Evolutionary conservation across 1,284 basidiomycete genomes (phyloP).

Genomic region (Moesziomyces aphidis): DNA sequence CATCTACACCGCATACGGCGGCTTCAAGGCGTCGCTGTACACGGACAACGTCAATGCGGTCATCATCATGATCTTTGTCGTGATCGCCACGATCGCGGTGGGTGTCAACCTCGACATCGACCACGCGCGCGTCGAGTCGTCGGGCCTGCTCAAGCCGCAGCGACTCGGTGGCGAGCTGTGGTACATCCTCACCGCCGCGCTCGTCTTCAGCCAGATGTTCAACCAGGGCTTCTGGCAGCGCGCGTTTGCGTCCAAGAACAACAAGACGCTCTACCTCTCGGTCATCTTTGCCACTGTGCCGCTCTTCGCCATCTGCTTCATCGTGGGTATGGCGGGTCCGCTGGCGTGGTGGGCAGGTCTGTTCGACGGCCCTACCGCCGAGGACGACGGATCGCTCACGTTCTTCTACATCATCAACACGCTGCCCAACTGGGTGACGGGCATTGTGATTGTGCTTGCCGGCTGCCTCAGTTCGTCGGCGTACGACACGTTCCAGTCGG

Average conservation of each 20-base stretch:
- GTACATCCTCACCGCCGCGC: slow-evolving; percentile 65
- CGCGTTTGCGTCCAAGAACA: slow-evolving; percentile 65
- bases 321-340: slow-evolving; percentile 66
- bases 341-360: slow-evolving; percentile 64
- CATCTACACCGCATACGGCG: slow-evolving; percentile 67
- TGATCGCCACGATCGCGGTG: slow-evolving; percentile 62
- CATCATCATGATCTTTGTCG: slow-evolving; percentile 63
- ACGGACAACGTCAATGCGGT: slow-evolving; percentile 68
- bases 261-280: slow-evolving; percentile 61
- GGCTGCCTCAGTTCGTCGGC: slow-evolving; percentile 66
- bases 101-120: slow-evolving; percentile 62
- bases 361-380: slow-evolving; percentile 52
- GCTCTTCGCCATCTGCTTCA: slow-evolving; percentile 65
- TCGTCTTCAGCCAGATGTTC: slow-evolving; percentile 67
- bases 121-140: slow-evolving; percentile 50
- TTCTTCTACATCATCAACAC: slow-evolving; percentile 64
- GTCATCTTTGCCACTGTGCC: slow-evolving; percentile 61
- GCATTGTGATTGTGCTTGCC: slow-evolving; percentile 64
- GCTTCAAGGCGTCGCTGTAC: slow-evolving; percentile 67
- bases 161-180: slow-evolving; percentile 66
- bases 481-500: slow-evolving; percentile 68
- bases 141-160: slow-evolving; percentile 57
- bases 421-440: slow-evolving; percentile 66
- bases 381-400: slow-evolving; percentile 62
- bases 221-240: slow-evolving; percentile 68